phyloP scores from a whole-genome alignment of 495 filamentous ascomycete genomes.

The Penicillium taxi region DNA sequence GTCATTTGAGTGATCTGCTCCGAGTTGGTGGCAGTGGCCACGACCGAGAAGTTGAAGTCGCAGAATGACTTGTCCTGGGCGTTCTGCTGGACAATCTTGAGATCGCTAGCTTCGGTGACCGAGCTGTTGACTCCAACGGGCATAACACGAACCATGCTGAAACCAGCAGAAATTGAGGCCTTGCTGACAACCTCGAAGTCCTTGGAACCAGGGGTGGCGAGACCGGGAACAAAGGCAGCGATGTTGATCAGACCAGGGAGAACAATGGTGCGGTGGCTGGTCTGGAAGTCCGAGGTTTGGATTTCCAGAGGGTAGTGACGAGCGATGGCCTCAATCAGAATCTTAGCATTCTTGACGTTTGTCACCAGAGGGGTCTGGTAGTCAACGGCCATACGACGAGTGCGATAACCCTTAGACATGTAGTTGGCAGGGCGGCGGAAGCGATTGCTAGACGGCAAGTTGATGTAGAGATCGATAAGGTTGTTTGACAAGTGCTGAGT shows the following conservation, averaged over 20 bases:
- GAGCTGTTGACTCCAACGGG: constrained; percentile 66
- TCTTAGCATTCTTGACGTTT: constrained; percentile 98
- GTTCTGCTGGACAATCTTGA: constrained; percentile 71
- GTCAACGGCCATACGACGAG: constrained; percentile 94
- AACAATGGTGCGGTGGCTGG: constrained; percentile 68
- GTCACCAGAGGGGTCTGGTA: constrained; percentile 96
- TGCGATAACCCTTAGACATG: constrained; percentile 94
- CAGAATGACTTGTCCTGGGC: constrained; percentile 59
- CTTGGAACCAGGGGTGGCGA: constrained; percentile 53
- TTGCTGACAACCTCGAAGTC: constrained; percentile 66
- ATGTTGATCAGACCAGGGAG: constrained; percentile 75
- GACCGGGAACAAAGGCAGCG: constrained; percentile 69
- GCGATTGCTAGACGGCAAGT: constrained; percentile 93
- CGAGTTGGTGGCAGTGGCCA: constrained; percentile 68
- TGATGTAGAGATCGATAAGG: constrained; percentile 97
- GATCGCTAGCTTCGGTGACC: constrained; percentile 61
- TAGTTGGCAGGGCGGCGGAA: constrained; percentile 94
- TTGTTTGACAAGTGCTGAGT: constrained; percentile 94
- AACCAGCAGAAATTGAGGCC: constrained; percentile 69
- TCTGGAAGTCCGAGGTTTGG: constrained; percentile 77
- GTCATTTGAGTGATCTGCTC: constrained; percentile 66
- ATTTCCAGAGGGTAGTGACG: constrained; percentile 79
- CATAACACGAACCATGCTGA: constrained; percentile 79
- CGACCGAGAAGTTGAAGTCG: constrained; percentile 82
- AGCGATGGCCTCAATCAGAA: constrained; percentile 87